Evolutionary conservation across 2,329 filamentous ascomycete genomes (phyloP), one percentile per base, ranked within the genome.

Genomic region (Talaromyces sp.): DNA sequence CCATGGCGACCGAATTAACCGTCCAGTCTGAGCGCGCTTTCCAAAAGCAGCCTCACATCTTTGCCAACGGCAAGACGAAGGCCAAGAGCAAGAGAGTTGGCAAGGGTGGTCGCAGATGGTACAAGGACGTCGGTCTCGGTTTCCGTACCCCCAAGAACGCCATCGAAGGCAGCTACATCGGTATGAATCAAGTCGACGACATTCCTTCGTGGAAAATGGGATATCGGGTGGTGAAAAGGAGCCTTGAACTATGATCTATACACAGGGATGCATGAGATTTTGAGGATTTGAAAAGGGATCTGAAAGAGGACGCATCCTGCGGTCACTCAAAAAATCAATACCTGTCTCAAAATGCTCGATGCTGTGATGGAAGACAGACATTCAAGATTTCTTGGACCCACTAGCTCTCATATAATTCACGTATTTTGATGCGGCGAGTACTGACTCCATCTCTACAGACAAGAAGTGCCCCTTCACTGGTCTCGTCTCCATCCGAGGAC

Each of bases 401-500:
- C 54, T 40, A 50, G 23, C 28, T 6, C 42, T 25, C 44, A 50
- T 44, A 5, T 28, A 54, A 48, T 61, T 18, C 40, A 56, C 33
- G 37, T 50, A 11, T 63, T 40, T 21, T 23, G 12, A 21, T 23
- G 12, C 35, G 25, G 63, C 56, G 44, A 61, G 67, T 64, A 66
- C 73, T 73, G 69, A 75, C 69, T 66, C 60, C 58, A 64, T 54
- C 4, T 46, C 35, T 65, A 69, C 76, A 96, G 95, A 99, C 90
- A 99, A 99, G 92, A 99, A 99, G 88, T 99, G 95, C 90, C 95
- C 95, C 73, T 99, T 99, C 90, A 96, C 92, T 75, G 96, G 96
- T 81, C 86, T 93, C 81, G 93, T 99, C 81, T 98, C 95, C 72
- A 99, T 99, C 86, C 95, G 95, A 86, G 95, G 95, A 83, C 93